Conservation (phyloP, 1,284 basidiomycete species). For the Xerocomus minutiporus region DNA sequence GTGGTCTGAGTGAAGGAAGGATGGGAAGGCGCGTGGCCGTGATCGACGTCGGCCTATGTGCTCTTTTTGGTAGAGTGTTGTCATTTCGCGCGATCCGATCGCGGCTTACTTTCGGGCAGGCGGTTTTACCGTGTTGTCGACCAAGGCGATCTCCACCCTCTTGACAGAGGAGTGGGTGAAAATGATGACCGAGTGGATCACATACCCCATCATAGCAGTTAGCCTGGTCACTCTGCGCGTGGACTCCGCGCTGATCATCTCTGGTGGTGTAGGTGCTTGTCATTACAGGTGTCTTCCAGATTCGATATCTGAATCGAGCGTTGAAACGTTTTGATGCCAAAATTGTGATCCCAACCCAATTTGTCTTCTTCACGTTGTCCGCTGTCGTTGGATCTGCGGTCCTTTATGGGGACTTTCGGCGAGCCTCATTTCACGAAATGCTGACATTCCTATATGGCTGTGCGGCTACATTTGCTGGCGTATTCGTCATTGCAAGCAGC, state of each 20-base stretch:
- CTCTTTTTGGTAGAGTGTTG: constrained; percentile 67
- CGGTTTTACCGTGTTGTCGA: constrained; percentile 91
- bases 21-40: constrained; percentile 70
- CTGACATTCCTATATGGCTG: constrained; percentile 86
- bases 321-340: constrained; percentile 80
- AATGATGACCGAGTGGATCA: constrained; percentile 74
- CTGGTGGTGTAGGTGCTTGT: constrained; percentile 55
- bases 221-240: constrained; percentile 14
- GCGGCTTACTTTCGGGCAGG: constrained; percentile 41
- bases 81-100: constrained; percentile 1
- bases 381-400: constrained; percentile 92
- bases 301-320: constrained; percentile 87
- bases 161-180: constrained; percentile 72
- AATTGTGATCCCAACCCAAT: constrained; percentile 92
- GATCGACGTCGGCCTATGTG: constrained; percentile 86
- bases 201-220: constrained; percentile 70
- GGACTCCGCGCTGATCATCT: constrained; percentile 20
- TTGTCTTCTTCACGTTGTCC: constrained; percentile 83
- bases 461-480: constrained; percentile 78
- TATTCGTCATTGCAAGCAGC: constrained; percentile 75
- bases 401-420: constrained; percentile 89
- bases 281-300: constrained; percentile 83
- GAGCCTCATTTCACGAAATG: constrained; percentile 74
- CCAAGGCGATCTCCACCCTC: constrained; percentile 88
- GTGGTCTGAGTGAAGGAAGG: constrained; percentile 54